A percentile compares a stretch with the other conserved stretches of the same genome.
phyloP scores from a whole-genome alignment of 257 asterid genomes.

The Leptodermis oblonga region DNA sequence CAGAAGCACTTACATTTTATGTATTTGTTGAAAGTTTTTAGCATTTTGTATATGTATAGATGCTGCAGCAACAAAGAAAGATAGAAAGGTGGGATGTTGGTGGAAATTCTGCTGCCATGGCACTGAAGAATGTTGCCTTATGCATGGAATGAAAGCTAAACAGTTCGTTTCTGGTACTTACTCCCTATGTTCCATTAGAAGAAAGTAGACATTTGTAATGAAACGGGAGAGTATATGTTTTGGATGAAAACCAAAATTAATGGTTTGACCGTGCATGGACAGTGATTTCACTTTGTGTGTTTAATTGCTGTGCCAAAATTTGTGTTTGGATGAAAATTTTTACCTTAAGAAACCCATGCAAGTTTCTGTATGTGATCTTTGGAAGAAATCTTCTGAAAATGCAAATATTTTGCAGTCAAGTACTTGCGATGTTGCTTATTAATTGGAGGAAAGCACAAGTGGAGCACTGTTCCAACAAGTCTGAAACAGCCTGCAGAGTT shows the following conservation, averaged over 20 bases:
- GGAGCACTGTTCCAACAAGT: not conserved
- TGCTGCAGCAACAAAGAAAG: not conserved
- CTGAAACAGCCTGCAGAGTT: not conserved
- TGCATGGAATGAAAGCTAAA: too few species aligned
- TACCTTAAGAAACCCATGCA: too few species aligned
- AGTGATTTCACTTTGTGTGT: not conserved
- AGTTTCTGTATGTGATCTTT: not conserved
- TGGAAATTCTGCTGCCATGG: slow-evolving; percentile 2
- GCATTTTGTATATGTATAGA: not conserved
- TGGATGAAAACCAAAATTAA: too few species aligned
- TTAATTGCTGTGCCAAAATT: not conserved
- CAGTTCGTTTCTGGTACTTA: too few species aligned
- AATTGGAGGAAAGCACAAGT: slow-evolving; percentile 1
- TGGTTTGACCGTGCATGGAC: too few species aligned
- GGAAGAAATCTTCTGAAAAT: not conserved
- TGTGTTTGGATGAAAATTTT: not conserved
- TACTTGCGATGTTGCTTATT: not conserved
- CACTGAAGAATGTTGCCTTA: not conserved
- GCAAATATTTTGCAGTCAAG: slow-evolving; percentile 1
- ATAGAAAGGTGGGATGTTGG: slow-evolving; percentile 1
- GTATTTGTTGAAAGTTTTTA: too few species aligned
- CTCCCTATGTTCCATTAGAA: too few species aligned
- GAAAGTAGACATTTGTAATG: too few species aligned
- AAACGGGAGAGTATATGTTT: not conserved
- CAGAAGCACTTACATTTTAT: too few species aligned